phyloP scores from a whole-genome alignment of 2,329 filamentous ascomycete species.

The Phaeosphaeria sp. region DNA sequence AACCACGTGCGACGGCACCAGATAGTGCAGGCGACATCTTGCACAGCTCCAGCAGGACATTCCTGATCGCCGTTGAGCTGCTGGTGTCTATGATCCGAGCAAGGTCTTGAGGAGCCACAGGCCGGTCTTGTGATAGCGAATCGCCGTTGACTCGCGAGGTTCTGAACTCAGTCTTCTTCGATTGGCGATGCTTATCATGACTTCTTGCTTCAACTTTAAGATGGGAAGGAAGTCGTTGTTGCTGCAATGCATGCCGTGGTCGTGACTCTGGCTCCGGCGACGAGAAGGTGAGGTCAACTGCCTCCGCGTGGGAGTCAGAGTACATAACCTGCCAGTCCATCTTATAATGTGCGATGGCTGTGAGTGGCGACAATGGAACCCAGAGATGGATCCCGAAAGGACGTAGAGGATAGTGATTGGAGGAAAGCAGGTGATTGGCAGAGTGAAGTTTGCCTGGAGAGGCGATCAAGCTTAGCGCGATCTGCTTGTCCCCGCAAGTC shows the following conservation, averaged over 20 bases:
- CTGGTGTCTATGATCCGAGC: conserved; percentile 35
- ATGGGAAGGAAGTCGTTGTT: conserved; percentile 13
- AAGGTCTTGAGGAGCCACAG: conserved; percentile 34
- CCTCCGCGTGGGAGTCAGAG: conserved; percentile 11
- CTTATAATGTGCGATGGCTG: background rate
- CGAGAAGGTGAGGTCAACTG: conserved; percentile 34
- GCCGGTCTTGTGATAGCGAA: conserved; percentile 13
- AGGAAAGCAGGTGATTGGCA: background rate
- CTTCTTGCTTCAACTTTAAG: conserved; percentile 14
- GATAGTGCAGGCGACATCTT: conserved; percentile 39
- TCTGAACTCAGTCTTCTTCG: conserved; percentile 5
- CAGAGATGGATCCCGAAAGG: background rate
- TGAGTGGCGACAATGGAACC: background rate
- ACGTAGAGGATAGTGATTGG: background rate
- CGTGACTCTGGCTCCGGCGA: conserved; percentile 28
- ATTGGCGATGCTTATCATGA: background rate
- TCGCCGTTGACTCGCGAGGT: background rate
- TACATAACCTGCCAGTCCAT: background rate
- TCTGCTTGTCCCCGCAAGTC: background rate
- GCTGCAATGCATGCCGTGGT: conserved; percentile 10
- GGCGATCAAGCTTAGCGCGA: conserved; percentile 3
- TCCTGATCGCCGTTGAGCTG: conserved; percentile 21
- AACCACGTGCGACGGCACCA: conserved; percentile 41
- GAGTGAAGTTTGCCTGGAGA: background rate
- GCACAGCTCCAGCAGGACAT: conserved; percentile 38